A percentile compares a stretch with the other conserved stretches of the same genome.
Conservation (phyloP, 768 basidiomycete species). For the Lactarius deliciosus region DNA sequence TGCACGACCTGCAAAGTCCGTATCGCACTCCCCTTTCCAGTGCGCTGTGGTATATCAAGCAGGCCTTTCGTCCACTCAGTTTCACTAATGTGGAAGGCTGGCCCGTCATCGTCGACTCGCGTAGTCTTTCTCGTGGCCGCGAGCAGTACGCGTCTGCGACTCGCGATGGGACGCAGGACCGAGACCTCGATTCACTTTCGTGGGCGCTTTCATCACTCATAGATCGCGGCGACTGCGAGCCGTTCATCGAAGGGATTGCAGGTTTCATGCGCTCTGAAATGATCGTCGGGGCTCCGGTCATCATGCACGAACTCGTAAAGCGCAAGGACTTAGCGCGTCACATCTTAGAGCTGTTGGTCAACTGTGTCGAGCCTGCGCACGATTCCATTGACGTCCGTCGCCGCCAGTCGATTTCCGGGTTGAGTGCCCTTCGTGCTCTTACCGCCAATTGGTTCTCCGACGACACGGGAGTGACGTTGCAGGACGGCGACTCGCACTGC, state of each 20-base stretch:
- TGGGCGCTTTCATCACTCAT: conserved; percentile 8
- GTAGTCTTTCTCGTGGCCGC: not conserved
- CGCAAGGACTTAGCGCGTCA: conserved; percentile 6
- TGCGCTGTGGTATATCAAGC: conserved; percentile 13
- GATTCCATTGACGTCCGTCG: not conserved
- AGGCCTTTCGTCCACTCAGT: conserved; percentile 1
- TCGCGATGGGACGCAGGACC: not conserved
- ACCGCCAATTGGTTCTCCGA: conserved; percentile 5
- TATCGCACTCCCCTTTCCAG: conserved; percentile 22
- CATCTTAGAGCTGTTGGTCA: conserved; percentile 6
- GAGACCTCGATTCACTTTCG: conserved; percentile 10
- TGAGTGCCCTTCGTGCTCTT: conserved; percentile 10
- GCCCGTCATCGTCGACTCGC: not conserved
- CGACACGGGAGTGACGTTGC: not conserved
- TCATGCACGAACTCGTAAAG: conserved; percentile 18
- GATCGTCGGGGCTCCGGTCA: not conserved
- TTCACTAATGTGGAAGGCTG: not conserved
- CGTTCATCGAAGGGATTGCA: conserved; percentile 16
- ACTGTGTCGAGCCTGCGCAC: conserved; percentile 6
- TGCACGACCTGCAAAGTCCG: conserved; percentile 6
- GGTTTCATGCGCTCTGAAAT: conserved; percentile 9
- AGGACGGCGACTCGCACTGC: not conserved
- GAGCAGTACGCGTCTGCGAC: conserved; percentile 9
- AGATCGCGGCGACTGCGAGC: conserved; percentile 11
- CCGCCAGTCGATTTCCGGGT: not conserved